phyloP scores from a whole-genome alignment of 2,329 filamentous ascomycete genomes.

The Fusarium continuum region DNA sequence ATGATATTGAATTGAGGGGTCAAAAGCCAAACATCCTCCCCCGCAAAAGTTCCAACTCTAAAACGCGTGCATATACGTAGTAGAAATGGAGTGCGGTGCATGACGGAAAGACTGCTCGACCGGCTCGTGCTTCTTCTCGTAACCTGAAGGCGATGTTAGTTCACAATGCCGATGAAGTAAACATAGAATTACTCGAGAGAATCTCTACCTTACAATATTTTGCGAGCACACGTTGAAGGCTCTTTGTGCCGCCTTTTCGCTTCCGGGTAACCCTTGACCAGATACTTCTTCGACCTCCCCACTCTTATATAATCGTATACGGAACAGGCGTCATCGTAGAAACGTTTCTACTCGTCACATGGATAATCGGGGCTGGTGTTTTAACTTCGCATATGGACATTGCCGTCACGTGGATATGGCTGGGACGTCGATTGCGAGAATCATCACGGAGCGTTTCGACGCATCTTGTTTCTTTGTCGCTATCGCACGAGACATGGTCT shows the following conservation, averaged over 20 bases:
- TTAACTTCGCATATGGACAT: constrained; percentile 4
- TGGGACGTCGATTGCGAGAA: background rate
- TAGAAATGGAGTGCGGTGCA: background rate
- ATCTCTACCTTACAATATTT: background rate
- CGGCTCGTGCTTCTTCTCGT: background rate
- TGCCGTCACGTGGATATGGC: constrained; percentile 6
- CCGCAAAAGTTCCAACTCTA: background rate
- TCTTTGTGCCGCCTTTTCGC: background rate
- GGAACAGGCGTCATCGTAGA: constrained; percentile 12
- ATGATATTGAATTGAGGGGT: background rate
- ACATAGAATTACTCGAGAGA: background rate
- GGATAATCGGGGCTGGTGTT: constrained; percentile 9
- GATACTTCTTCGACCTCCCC: background rate
- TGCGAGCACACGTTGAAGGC: background rate
- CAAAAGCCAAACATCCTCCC: background rate
- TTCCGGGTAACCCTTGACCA: background rate
- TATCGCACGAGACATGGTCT: constrained; percentile 6
- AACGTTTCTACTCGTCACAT: constrained; percentile 21
- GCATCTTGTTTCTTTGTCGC: constrained; percentile 4
- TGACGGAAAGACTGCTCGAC: background rate
- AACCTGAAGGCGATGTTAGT: background rate
- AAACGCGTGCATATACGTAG: background rate
- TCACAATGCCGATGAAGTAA: too few relatives aligned
- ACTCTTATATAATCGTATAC: constrained; percentile 6
- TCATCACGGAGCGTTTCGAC: constrained; percentile 24